Evolutionary conservation across 306 rosid species (phyloP).

Genomic region (Crotalaria pallida): DNA sequence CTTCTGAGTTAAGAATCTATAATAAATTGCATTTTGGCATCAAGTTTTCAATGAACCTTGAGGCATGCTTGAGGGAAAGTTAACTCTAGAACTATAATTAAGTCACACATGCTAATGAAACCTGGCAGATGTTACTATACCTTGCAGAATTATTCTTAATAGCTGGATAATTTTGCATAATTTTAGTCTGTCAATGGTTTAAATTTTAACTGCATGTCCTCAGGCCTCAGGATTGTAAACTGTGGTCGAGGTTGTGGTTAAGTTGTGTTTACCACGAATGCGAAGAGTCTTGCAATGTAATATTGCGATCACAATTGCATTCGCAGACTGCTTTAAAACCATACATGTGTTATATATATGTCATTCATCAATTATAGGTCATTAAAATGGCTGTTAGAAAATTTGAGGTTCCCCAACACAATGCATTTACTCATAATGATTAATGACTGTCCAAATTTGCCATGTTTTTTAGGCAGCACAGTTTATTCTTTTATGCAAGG

Average conservation of each 20-base stretch:
- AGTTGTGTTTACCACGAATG: no score
- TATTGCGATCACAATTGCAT: no score
- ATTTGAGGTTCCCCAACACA: no score
- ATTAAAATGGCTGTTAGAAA: neutral
- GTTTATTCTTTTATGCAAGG: slow-evolving; percentile 40
- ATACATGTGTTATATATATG: neutral
- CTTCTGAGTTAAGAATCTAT: neutral
- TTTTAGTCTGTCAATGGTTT: neutral
- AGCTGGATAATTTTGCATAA: neutral
- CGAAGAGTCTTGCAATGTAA: no score
- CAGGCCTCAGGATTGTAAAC: no score
- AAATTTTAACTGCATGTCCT: neutral
- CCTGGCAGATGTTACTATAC: no score
- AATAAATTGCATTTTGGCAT: neutral
- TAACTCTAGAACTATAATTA: neutral
- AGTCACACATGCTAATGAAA: neutral
- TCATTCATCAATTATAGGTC: neutral
- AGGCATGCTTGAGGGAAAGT: neutral
- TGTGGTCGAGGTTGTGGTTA: no score
- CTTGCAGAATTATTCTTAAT: neutral
- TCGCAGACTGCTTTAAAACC: no score
- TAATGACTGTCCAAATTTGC: slow-evolving; percentile 2
- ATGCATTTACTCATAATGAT: neutral
- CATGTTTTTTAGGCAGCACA: slow-evolving; percentile 49
- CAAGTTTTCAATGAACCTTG: neutral